A percentile compares a stretch with the other conserved stretches of the same genome.
These are phyloP conservation scores for Hypomontagnella monticulosa DNA, from an alignment of 495 filamentous ascomycete genomes.

Conservation along the genomic window DNA sequence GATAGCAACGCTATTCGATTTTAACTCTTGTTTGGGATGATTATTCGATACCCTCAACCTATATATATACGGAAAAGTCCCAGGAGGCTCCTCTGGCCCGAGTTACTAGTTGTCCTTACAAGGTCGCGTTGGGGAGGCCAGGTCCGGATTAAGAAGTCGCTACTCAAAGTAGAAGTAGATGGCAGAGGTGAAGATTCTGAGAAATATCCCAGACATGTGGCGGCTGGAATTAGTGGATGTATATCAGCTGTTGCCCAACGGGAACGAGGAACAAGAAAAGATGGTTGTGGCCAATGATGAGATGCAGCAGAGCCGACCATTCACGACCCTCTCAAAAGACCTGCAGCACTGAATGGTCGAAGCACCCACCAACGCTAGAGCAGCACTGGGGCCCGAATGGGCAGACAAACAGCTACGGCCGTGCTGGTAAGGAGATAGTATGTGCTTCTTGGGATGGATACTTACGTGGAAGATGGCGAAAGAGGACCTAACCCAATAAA, in stretches of 20 bases:
- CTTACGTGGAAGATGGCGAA: slow-evolving; percentile 29
- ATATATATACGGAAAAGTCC: slow-evolving; percentile 32
- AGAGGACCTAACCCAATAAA: slow-evolving; percentile 29
- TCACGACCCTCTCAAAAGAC: slow-evolving; percentile 49
- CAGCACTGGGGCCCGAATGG: slow-evolving; percentile 41
- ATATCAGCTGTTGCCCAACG: slow-evolving; percentile 48
- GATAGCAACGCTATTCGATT: slow-evolving; percentile 19
- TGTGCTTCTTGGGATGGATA: slow-evolving; percentile 38
- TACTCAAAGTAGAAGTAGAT: slow-evolving; percentile 31
- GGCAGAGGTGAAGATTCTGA: slow-evolving; percentile 29
- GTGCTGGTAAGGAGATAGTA: slow-evolving; percentile 32
- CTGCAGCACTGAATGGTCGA: slow-evolving; percentile 54
- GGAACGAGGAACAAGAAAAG: slow-evolving; percentile 42
- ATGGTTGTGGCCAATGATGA: slow-evolving; percentile 50
- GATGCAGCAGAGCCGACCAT: slow-evolving; percentile 53
- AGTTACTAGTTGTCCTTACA: slow-evolving; percentile 31
- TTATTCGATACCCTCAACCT: slow-evolving; percentile 21
- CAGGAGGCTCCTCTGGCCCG: slow-evolving; percentile 27
- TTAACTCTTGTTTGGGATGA: slow-evolving; percentile 5
- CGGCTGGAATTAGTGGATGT: slow-evolving; percentile 44
- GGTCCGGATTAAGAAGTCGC: slow-evolving; percentile 36
- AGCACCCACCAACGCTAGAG: slow-evolving; percentile 40
- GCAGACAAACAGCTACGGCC: slow-evolving; percentile 37
- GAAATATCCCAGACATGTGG: slow-evolving; percentile 42
- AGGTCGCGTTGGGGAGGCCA: slow-evolving; percentile 27